Base-by-base conservation (phyloP, 306 rosid genomes). In the Pyrus communis region DNA sequence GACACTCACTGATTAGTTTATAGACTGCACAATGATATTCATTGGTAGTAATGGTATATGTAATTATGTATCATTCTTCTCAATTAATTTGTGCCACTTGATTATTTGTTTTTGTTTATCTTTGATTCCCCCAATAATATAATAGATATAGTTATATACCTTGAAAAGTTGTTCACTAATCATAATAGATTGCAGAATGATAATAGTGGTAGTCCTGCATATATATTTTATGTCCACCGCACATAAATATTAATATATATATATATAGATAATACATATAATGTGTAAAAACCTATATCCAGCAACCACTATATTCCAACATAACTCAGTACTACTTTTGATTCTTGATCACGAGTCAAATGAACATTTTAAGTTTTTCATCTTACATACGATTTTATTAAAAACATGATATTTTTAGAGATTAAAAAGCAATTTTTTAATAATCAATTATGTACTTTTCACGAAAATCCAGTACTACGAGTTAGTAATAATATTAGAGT, bases 391-490 rank as follows among this genome's bases (percentile, higher is more conserved):
- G 10, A 0, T 38, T 7, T 35, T 38, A 38, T 38, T 38, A 38
- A 38, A 38, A 38, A 38, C 9, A 38, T 7, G 9, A 38, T 38
- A 1, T 0, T 38, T 38, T 38, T 1, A 38, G 9, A 7, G 0
- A 38, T 38, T 38, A 38, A 38, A 38, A 38, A 7, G 42, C 7
- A 38, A 2, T 38, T 38, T 38, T 38, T 0, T 38, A 38, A 7
- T 73, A 13, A 93, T 84, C 82, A 86, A 57, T 49, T 15, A 49
- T 1, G 9, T 5, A 61, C 49, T 2, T 8, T 1, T 27, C 4
- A 23, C 7, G 66, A 61, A 13, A 61, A 61, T 2, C 10, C 1
- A 27, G 38, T 7, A 25, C 21, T 7, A 25, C 10, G 3, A 25
- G 19, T 13, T 14, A 2, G 30, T 61, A 27, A 14, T 61, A 27